phyloP scores from a whole-genome alignment of 2,329 filamentous ascomycete genomes.

The Aspergillus fumigatus region DNA sequence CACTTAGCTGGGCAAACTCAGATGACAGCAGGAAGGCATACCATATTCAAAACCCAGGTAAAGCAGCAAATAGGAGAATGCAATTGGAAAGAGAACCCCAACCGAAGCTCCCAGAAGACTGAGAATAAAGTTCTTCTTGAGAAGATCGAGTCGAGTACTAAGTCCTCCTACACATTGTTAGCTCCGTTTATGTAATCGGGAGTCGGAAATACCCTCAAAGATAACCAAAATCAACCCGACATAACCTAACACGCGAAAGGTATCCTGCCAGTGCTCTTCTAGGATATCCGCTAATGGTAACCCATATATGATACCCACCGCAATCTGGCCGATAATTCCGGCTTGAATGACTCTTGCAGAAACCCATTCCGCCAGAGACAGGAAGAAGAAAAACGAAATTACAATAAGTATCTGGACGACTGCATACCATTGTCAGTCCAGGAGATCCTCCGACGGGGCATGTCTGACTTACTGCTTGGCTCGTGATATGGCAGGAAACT shows the following conservation, averaged over 20 bases:
- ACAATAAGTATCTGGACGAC: slow-evolving; percentile 40
- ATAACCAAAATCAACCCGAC: slow-evolving; percentile 49
- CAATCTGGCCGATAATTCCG: slow-evolving; percentile 46
- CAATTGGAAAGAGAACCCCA: slow-evolving; percentile 46
- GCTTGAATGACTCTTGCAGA: slow-evolving; percentile 41
- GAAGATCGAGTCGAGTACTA: slow-evolving; percentile 43
- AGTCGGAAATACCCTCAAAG: slow-evolving; percentile 36
- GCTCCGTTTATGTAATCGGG: slow-evolving; percentile 3
- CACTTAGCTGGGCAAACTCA: background rate
- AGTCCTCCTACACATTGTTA: slow-evolving; percentile 36
- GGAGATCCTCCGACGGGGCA: background rate
- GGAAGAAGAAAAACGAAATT: slow-evolving; percentile 44
- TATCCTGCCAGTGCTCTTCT: slow-evolving; percentile 41
- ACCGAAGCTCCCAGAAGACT: slow-evolving; percentile 41
- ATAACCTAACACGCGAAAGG: slow-evolving; percentile 46
- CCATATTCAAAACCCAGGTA: slow-evolving; percentile 43
- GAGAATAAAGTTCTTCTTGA: slow-evolving; percentile 43
- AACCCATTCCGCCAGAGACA: slow-evolving; percentile 40
- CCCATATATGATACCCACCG: slow-evolving; percentile 47
- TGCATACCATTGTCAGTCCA: slow-evolving; percentile 13
- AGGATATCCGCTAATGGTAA: slow-evolving; percentile 44
- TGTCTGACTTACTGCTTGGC: slow-evolving; percentile 28
- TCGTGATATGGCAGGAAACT: slow-evolving; percentile 40
- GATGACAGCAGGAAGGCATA: too few species aligned
- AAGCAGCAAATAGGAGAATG: slow-evolving; percentile 41